Evolutionary conservation across 1,139 yeast genomes (phyloP).

Genomic region (Diutina neorugosa): DNA sequence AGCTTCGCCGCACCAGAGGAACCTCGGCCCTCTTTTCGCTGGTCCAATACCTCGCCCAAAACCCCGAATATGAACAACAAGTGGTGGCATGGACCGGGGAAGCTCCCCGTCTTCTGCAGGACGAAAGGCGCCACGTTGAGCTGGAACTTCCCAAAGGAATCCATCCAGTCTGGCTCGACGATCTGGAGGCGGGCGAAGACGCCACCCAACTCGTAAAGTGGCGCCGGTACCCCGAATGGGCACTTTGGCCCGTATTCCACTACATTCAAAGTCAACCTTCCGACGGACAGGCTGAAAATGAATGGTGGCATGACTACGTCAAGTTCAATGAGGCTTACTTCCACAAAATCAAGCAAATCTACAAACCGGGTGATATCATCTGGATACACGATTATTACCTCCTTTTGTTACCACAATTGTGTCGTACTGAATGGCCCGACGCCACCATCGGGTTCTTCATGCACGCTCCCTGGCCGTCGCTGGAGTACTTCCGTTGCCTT

Average conservation of each 20-base stretch:
- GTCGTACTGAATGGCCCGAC: slow-evolving; percentile 71
- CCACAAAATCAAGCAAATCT: slow-evolving; percentile 57
- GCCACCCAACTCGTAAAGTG: slow-evolving; percentile 34
- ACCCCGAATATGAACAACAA: slow-evolving; percentile 76
- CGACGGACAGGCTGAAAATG: slow-evolving; percentile 58
- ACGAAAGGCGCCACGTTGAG: slow-evolving; percentile 41
- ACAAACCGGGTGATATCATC: slow-evolving; percentile 82
- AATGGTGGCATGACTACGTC: slow-evolving; percentile 89
- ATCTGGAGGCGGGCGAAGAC: slow-evolving; percentile 39
- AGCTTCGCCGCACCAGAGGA: slow-evolving; percentile 60
- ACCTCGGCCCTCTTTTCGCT: slow-evolving; percentile 79
- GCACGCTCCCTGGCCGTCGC: slow-evolving; percentile 90
- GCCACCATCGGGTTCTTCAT: slow-evolving; percentile 75
- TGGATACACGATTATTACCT: slow-evolving; percentile 95
- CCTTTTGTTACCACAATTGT: slow-evolving; percentile 70
- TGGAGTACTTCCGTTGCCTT: slow-evolving; percentile 85
- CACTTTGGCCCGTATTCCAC: slow-evolving; percentile 90
- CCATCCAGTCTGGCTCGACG: slow-evolving; percentile 30
- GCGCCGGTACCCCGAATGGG: slow-evolving; percentile 82
- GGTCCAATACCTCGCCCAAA: slow-evolving; percentile 48
- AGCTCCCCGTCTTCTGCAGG: slow-evolving; percentile 38
- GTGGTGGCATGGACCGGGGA: slow-evolving; percentile 97
- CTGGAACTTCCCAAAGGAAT: slow-evolving; percentile 29
- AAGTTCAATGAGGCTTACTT: slow-evolving; percentile 85
- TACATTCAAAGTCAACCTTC: slow-evolving; percentile 52